These are phyloP conservation scores for Pseudonitzschia multiseries DNA, from an alignment of 108 stramenopile genomes.

Conservation along the genomic window DNA sequence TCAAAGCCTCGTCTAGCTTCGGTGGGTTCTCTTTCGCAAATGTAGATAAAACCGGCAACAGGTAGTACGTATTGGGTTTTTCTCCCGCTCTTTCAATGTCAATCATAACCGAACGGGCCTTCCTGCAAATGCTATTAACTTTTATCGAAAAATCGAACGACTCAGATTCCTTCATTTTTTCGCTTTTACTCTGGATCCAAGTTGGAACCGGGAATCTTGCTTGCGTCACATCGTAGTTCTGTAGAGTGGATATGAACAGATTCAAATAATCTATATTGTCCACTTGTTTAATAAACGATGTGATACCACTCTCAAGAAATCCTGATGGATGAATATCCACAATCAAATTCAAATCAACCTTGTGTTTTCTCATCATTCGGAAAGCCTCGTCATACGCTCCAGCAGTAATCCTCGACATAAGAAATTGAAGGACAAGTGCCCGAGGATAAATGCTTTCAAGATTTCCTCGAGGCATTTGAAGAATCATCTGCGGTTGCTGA, in stretches of 20 bases:
- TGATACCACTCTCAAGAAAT: conserved; percentile 65
- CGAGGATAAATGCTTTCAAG: conserved; percentile 82
- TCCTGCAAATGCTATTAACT: conserved; percentile 72
- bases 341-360: conserved; percentile 84
- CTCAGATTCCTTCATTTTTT: conserved; percentile 7
- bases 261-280: conserved; percentile 75
- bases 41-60: conserved; percentile 83
- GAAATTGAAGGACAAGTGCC: conserved; percentile 71
- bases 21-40: conserved; percentile 88
- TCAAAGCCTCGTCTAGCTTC: conserved; percentile 71
- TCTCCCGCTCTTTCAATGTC: conserved; percentile 43
- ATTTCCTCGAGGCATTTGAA: conserved; percentile 88
- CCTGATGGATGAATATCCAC: conserved; percentile 63
- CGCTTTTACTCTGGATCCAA: conserved; percentile 38
- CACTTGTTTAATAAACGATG: conserved; percentile 57
- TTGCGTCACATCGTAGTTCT: conserved; percentile 65
- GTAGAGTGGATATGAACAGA: conserved; percentile 78
- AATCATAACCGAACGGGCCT: conserved; percentile 67
- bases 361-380: conserved; percentile 80
- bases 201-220: conserved; percentile 72
- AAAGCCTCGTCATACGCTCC: conserved; percentile 61
- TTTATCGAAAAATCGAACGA: conserved; percentile 66
- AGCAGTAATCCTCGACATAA: conserved; percentile 56
- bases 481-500: conserved; percentile 55
- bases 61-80: conserved; percentile 64